These are phyloP conservation scores for Fusarium pilosicola DNA, from an alignment of 2,329 filamentous ascomycete species.

Conservation along the genomic window DNA sequence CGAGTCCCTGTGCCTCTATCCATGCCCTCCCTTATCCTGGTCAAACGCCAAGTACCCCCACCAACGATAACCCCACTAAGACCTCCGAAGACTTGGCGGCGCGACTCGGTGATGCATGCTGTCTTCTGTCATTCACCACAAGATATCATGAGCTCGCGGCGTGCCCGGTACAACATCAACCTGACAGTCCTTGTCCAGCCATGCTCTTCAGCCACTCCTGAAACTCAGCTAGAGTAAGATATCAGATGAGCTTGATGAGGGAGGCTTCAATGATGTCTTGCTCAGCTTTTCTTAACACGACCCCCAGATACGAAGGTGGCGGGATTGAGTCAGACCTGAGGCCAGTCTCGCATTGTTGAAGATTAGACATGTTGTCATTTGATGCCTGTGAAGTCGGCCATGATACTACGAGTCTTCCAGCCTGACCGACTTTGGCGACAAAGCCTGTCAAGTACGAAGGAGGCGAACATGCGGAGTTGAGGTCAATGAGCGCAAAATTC, in stretches of 20 bases:
- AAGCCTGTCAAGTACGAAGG: conserved; percentile 6
- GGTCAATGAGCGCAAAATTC: conserved; percentile 20
- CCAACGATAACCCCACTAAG: conserved; percentile 40
- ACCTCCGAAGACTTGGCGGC: conserved; percentile 38
- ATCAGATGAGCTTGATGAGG: background rate
- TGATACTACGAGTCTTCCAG: background rate
- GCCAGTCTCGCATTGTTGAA: conserved; percentile 8
- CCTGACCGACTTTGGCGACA: conserved; percentile 4
- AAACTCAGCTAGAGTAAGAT: background rate
- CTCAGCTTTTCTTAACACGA: conserved; percentile 12
- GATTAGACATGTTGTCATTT: background rate
- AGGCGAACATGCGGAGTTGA: conserved; percentile 20
- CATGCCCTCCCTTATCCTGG: conserved; percentile 29
- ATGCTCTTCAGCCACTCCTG: background rate
- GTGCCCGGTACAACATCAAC: background rate
- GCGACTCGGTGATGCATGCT: conserved; percentile 34
- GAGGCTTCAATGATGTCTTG: conserved; percentile 12
- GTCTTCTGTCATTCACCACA: conserved; percentile 12
- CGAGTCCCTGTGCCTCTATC: conserved; percentile 31
- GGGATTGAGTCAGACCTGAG: conserved; percentile 21
- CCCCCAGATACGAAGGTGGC: conserved; percentile 23
- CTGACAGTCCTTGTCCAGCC: background rate
- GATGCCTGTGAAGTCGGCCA: background rate
- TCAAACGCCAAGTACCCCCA: conserved; percentile 41
- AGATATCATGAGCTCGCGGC: conserved; percentile 6